These are phyloP conservation scores for Xylaria castorea DNA, from an alignment of 495 filamentous ascomycete genomes.

Conservation along the genomic window DNA sequence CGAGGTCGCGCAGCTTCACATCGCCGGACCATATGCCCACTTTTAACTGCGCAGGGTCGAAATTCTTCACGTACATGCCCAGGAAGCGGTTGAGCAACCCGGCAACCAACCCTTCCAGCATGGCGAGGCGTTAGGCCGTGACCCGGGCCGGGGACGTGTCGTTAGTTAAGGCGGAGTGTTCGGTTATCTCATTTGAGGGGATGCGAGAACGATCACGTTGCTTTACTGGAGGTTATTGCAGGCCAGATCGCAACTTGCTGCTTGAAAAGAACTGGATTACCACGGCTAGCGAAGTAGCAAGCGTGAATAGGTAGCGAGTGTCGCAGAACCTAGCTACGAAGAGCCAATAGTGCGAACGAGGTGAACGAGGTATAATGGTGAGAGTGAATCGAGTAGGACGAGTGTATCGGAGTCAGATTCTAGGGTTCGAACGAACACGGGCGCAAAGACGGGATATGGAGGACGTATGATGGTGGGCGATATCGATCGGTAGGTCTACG, in stretches of 20 bases:
- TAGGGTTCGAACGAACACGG: background rate
- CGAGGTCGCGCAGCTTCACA: constrained; percentile 88
- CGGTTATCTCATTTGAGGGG: constrained; percentile 44
- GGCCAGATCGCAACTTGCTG: background rate
- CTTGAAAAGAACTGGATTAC: background rate
- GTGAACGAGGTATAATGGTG: background rate
- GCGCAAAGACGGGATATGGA: background rate
- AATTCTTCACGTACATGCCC: constrained; percentile 99
- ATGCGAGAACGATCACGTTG: background rate
- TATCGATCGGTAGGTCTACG: constrained; percentile 2
- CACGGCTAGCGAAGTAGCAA: background rate
- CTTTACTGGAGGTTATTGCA: background rate
- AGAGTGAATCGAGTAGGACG: background rate
- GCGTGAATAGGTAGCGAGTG: background rate
- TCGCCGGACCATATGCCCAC: constrained; percentile 98
- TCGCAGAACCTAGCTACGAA: background rate
- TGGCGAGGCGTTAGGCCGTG: constrained; percentile 56
- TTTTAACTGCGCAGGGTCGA: constrained; percentile 94
- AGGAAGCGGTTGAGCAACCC: constrained; percentile 97
- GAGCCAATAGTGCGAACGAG: background rate
- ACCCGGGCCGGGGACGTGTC: constrained; percentile 56
- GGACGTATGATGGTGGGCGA: background rate
- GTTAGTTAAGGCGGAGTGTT: constrained; percentile 37
- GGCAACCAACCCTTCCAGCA: constrained; percentile 74
- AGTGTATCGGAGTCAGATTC: background rate